Base-by-base conservation (phyloP, 805 yeast species). In the Kazachstania kunashirensis region DNA sequence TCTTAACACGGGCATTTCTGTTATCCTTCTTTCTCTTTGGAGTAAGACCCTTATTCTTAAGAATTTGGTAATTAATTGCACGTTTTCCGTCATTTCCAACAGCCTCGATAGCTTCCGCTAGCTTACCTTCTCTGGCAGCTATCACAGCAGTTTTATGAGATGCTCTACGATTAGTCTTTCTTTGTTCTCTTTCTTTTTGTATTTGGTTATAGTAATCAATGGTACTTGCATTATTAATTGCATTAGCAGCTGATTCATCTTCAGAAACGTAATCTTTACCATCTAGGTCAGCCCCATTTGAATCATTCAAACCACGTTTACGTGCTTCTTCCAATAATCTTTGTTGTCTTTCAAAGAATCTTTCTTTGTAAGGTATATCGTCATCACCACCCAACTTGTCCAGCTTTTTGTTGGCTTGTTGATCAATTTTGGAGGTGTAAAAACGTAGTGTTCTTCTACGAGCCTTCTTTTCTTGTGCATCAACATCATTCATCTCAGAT, bases 351-450 rank as follows among this genome's bases (percentile, higher is more conserved):
- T 89, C 96, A 51, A 74, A 88, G 30, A 84, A 68, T 49, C 96
- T 74, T 62, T 89, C 97, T 49, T 75, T 77, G 60, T 92, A 89
- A 13, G 97, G 96, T 41, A 89, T 64, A 62, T 89, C 98, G 43
- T 73, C 71, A 59, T 89, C 98, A 49, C 97, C 98, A 31, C 75
- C 68, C 43, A 65, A 72, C 47, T 63, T 68, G 32, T 78, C 79
- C 29, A 63, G 65, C 42, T 73, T 72, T 58, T 79, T 80, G 47
- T 68, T 67, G 19, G 71, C 77, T 36, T 79, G 79, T 63, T 88
- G 94, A 58, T 86, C 96, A 59, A 92, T 88, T 62, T 89, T 88
- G 40, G 97, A 84, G 1, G 98, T 92, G 70, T 92, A 92, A 76
- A 92, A 92, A 42, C 97, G 78, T 50, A 92, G 73, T 2, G 94